Conservation (phyloP, 257 asterid species). For the Gentiana macrophylla region DNA sequence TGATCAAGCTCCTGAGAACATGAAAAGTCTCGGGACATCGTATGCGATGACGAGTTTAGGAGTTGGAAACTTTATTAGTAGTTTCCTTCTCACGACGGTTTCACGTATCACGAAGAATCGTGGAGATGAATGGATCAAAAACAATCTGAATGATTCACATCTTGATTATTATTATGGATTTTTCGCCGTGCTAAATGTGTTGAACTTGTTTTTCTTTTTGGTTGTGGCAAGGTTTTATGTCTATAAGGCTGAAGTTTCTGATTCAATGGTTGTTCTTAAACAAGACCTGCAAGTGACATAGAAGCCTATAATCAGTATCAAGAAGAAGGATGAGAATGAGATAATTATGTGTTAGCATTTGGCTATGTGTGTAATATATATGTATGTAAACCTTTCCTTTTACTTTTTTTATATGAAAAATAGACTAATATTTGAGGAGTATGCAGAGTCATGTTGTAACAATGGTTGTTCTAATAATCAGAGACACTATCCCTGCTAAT, state of each 20-base stretch:
- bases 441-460: no score
- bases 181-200: constrained; percentile 35
- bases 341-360: no score
- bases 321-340: constrained; percentile 10
- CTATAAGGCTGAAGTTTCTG: constrained; percentile 72
- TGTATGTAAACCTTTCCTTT: no score
- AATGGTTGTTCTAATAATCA: no score
- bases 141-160: constrained; percentile 67
- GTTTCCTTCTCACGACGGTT: constrained; percentile 44
- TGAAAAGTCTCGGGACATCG: constrained; percentile 84
- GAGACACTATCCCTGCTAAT: no score
- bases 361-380: no score
- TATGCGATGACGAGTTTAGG: constrained; percentile 56
- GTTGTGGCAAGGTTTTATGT: constrained; percentile 43
- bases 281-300: constrained; percentile 35
- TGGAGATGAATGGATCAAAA: constrained; percentile 49
- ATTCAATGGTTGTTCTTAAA: constrained; percentile 46
- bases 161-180: constrained; percentile 69
- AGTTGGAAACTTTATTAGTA: constrained; percentile 66
- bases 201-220: constrained; percentile 49
- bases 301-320: constrained; percentile 7
- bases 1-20: constrained; percentile 84
- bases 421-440: no score
- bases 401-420: no score
- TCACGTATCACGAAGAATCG: constrained; percentile 38